Evolutionary conservation across 768 basidiomycete genomes (phyloP).

Genomic region (Amanita rimosa): DNA sequence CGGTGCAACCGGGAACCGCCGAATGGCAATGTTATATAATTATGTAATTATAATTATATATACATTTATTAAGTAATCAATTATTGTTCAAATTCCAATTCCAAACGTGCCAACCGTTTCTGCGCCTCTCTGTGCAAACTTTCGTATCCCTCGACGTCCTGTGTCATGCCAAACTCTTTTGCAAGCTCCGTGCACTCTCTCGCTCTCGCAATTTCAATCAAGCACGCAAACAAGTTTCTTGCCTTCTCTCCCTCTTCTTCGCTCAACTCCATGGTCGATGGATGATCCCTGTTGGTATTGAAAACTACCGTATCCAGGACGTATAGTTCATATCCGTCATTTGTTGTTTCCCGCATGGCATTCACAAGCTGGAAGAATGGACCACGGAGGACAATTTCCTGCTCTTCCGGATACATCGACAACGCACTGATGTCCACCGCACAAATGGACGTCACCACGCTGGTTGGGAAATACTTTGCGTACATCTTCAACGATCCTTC

Average conservation of each 20-base stretch:
- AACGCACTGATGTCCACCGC: slow-evolving; percentile 13
- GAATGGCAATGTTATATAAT: too few relatives aligned
- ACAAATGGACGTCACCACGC: slow-evolving; percentile 13
- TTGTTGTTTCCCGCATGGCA: slow-evolving; percentile 9
- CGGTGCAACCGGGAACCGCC: too few relatives aligned
- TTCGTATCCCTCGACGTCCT: slow-evolving; percentile 10
- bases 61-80: too few relatives aligned
- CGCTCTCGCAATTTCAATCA: slow-evolving; percentile 9
- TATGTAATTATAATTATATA: too few relatives aligned
- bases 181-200: slow-evolving; percentile 12
- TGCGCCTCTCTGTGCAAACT: slow-evolving; percentile 5
- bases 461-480: slow-evolving; percentile 10
- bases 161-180: slow-evolving; percentile 7
- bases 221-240: slow-evolving; percentile 8
- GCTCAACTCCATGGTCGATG: slow-evolving; percentile 15
- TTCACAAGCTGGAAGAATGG: slow-evolving; percentile 15
- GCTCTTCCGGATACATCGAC: slow-evolving; percentile 12
- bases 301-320: slow-evolving; percentile 13
- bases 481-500: slow-evolving; percentile 9
- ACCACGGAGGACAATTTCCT: slow-evolving; percentile 13
- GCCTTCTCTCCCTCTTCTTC: slow-evolving; percentile 11
- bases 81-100: too few relatives aligned
- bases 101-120: slow-evolving; percentile 1
- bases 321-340: slow-evolving; percentile 4
- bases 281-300: slow-evolving; percentile 14